phyloP scores from a whole-genome alignment of 2,329 filamentous ascomycete genomes.

The Trichoderma sp. region DNA sequence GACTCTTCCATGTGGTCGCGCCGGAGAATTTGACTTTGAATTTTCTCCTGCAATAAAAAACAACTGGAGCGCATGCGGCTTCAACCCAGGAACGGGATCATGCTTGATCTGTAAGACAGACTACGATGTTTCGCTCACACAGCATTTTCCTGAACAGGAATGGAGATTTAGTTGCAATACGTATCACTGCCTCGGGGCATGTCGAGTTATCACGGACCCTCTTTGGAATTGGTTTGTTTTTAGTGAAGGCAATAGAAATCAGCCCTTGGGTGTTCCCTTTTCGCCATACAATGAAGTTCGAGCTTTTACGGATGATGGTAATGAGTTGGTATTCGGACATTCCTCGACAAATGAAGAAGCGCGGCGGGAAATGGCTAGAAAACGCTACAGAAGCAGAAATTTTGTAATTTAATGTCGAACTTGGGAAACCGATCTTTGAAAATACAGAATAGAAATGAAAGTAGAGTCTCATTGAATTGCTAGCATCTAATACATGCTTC shows the following conservation, averaged over 20 bases:
- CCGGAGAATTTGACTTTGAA: not conserved
- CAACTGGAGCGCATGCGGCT: not conserved
- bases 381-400: not conserved
- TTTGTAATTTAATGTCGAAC: not conserved
- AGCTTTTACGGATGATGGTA: not conserved
- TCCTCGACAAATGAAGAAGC: not conserved
- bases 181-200: not conserved
- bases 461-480: not conserved
- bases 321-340: not conserved
- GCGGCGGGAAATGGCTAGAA: not conserved
- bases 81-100: not conserved
- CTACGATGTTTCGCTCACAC: not conserved
- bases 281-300: not conserved
- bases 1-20: not conserved
- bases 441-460: no score
- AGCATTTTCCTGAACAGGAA: not conserved
- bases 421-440: no score
- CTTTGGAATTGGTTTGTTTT: not conserved
- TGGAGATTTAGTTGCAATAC: not conserved
- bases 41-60: not conserved
- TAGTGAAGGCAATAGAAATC: accelerated
- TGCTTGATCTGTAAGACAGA: not conserved
- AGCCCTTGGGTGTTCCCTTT: accelerated
- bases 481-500: not conserved
- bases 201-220: not conserved